Base-by-base conservation (phyloP, 306 rosid genomes). In the Pterocarpus santalinus region DNA sequence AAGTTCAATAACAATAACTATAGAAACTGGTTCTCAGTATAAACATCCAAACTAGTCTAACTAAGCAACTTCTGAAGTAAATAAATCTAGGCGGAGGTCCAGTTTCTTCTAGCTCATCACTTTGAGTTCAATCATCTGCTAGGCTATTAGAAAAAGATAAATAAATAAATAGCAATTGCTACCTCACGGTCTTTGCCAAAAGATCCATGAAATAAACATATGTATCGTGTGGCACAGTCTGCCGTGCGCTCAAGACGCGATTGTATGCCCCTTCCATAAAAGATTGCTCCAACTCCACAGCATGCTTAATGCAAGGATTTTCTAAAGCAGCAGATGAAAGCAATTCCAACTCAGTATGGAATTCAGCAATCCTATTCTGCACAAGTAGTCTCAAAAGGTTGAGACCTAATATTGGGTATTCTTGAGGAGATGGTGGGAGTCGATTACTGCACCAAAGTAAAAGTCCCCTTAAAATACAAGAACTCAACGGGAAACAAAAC, bases 181-280 rank as follows among this genome's bases (percentile, higher is more conserved):
- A 96, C 99, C 98, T 93, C 63, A 96, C 97, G 15, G 99, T 96
- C 89, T 96, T 96, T 14, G 98, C 99, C 83, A 95, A 76, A 76
- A 95, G 98, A 86, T 95, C 99, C 99, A 95, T 91, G 85, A 95
- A 95, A 77, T 95, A 90, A 65, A 78, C 96, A 16, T 91, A 95
- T 51, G 98, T 92, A 65, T 95, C 92, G 72, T 95, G 97, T 2
- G 99, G 99, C 55, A 90, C 98, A 2, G 92, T 90, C 84, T 93
- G 98, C 72, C 98, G 87, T 73, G 99, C 99, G 87, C 89, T 89
- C 90, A 95, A 87, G 41, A 95, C 99, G 30, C 97, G 97, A 60
- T 95, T 95, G 89, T 95, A 95, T 73, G 99, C 99, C 51, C 99
- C 98, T 87, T 95, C 99, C 99, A 95, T 96, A 82, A 96, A 96